These are phyloP conservation scores for Yarrowia galli DNA, from an alignment of 1,139 yeast genomes.

Conservation along the genomic window DNA sequence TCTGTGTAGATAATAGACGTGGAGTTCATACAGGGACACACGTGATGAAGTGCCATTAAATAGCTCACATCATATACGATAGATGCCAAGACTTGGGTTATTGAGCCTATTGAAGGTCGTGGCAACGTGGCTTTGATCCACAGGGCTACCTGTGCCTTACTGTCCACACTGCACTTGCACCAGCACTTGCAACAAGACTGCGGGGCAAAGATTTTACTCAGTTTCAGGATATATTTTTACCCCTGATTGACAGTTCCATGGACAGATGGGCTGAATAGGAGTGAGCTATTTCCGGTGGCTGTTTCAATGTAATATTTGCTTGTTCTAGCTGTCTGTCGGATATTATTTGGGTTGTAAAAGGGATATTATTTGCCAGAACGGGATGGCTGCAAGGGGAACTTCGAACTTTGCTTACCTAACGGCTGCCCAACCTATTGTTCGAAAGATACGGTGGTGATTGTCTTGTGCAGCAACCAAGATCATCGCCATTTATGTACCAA, in stretches of 20 bases:
- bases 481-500: not conserved
- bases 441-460: not conserved
- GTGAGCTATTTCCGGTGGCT: constrained; percentile 17
- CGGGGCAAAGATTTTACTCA: not conserved
- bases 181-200: not conserved
- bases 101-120: not conserved
- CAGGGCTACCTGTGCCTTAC: no score
- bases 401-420: constrained; percentile 11
- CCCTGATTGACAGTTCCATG: constrained; percentile 32
- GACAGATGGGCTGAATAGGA: constrained; percentile 15
- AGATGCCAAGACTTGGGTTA: not conserved
- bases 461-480: constrained; percentile 5
- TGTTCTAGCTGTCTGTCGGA: not conserved
- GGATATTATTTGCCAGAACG: constrained; percentile 13
- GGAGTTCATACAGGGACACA: not conserved
- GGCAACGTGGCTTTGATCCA: no score
- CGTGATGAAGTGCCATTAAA: not conserved
- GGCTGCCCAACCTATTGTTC: constrained; percentile 14
- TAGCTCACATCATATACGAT: not conserved
- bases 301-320: constrained; percentile 4
- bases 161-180: no score
- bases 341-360: constrained; percentile 17
- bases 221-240: not conserved
- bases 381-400: constrained; percentile 33
- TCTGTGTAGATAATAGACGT: not conserved